These are phyloP conservation scores for Ogataea philodendri DNA, from an alignment of 805 yeast species.

Conservation along the genomic window DNA sequence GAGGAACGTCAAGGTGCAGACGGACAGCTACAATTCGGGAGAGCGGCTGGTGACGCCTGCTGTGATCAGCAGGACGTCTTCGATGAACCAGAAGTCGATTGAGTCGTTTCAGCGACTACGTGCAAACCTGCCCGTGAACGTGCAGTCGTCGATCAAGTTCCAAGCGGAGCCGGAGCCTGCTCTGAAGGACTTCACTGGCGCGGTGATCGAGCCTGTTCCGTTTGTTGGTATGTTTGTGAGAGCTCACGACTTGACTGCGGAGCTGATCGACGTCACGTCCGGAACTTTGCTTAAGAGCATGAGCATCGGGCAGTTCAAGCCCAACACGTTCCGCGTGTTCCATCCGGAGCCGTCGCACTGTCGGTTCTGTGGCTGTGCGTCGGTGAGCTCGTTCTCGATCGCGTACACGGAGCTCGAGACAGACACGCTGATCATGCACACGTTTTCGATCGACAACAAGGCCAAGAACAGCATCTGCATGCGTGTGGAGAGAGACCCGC, in stretches of 20 bases:
- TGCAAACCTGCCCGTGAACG: constrained; percentile 11
- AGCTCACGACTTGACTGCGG: constrained; percentile 55
- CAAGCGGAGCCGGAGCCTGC: not conserved
- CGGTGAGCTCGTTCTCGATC: constrained; percentile 68
- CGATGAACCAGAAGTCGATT: constrained; percentile 21
- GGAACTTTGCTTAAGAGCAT: constrained; percentile 67
- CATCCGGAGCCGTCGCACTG: constrained; percentile 89
- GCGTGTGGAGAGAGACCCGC: constrained; percentile 88
- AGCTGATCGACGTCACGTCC: constrained; percentile 72
- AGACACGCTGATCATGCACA: constrained; percentile 63
- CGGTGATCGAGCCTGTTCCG: constrained; percentile 52
- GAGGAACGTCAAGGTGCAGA: constrained; percentile 47
- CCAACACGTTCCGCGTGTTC: constrained; percentile 60
- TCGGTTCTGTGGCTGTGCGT: constrained; percentile 86
- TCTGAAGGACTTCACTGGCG: constrained; percentile 16
- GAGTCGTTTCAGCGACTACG: constrained; percentile 17
- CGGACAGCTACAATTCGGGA: constrained; percentile 46
- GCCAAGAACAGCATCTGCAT: constrained; percentile 80
- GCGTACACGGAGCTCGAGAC: constrained; percentile 64
- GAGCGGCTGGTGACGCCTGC: constrained; percentile 39
- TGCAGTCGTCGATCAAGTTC: constrained; percentile 15
- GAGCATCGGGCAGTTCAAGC: constrained; percentile 59
- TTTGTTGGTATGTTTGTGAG: constrained; percentile 74
- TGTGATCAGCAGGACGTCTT: constrained; percentile 30
- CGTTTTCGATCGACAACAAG: constrained; percentile 66